These are phyloP conservation scores for Boletus pseudopeckii DNA, from an alignment of 768 basidiomycete species.

Conservation along the genomic window DNA sequence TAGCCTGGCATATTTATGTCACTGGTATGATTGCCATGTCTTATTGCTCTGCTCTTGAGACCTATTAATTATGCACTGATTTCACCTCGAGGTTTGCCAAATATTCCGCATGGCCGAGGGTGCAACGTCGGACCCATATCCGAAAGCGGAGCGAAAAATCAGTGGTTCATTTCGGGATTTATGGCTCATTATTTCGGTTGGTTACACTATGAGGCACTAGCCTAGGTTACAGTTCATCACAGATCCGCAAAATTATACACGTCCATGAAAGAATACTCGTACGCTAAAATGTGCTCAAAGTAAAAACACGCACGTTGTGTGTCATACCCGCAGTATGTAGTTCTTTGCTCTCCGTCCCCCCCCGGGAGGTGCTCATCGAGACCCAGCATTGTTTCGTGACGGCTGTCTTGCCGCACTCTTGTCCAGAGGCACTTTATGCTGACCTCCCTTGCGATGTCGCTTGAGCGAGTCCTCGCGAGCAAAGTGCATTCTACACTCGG, in stretches of 20 bases:
- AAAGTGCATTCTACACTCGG: constrained; percentile 18
- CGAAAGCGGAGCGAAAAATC: not conserved
- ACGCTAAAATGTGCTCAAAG: not conserved
- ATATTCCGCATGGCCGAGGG: not conserved
- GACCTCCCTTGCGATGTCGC: constrained; percentile 20
- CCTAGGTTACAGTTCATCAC: not conserved
- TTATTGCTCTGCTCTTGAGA: not conserved
- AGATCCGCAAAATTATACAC: not conserved
- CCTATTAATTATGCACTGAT: too few relatives aligned
- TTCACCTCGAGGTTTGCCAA: not conserved
- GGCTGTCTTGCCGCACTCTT: not conserved
- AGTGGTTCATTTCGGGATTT: not conserved
- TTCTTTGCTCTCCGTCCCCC: not conserved
- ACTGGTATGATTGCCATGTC: too few relatives aligned
- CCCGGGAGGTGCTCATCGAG: not conserved
- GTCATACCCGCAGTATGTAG: too few relatives aligned
- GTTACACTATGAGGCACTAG: too few relatives aligned
- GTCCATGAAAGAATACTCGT: not conserved
- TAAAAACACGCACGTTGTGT: not conserved
- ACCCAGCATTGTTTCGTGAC: not conserved
- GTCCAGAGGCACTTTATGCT: constrained; percentile 2
- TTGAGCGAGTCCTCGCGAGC: constrained; percentile 31
- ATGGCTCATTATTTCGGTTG: not conserved
- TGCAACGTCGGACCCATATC: not conserved
- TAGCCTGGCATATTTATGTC: not conserved